These are phyloP conservation scores for Citrullus colocynthis DNA, from an alignment of 306 rosid genomes.

Conservation along the genomic window DNA sequence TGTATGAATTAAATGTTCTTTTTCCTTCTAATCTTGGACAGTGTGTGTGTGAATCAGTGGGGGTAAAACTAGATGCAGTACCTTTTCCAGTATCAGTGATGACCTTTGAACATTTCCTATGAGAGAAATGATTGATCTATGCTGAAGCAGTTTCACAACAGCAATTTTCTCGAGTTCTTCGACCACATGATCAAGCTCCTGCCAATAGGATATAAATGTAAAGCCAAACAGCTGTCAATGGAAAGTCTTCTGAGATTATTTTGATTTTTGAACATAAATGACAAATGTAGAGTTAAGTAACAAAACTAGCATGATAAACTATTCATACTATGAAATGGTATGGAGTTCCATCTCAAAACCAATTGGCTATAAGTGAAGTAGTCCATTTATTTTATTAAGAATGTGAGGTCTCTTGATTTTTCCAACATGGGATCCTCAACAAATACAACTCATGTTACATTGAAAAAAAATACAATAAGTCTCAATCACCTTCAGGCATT, in stretches of 20 bases:
- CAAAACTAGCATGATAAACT: background rate
- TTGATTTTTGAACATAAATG: background rate
- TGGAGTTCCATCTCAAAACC: too few species aligned
- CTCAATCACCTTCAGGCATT: background rate
- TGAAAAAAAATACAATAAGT: background rate
- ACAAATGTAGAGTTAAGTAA: background rate
- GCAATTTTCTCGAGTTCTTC: conserved; percentile 94
- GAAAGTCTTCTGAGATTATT: background rate
- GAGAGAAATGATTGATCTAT: conserved; percentile 83
- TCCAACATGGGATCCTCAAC: too few species aligned
- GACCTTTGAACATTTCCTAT: conserved; percentile 92
- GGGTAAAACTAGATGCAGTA: conserved; percentile 13
- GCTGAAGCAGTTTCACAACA: conserved; percentile 80
- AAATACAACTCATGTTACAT: too few species aligned
- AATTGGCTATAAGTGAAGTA: too few species aligned
- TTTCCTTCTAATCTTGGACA: too few species aligned
- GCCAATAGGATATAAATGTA: conserved; percentile 15
- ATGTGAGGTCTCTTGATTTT: too few species aligned
- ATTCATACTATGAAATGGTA: background rate
- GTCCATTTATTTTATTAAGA: too few species aligned
- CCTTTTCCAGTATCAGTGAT: conserved; percentile 86
- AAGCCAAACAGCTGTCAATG: background rate
- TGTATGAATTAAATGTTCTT: background rate
- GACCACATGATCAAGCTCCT: conserved; percentile 93
- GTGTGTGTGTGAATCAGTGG: background rate